These are phyloP conservation scores for Cladosporium austrohemisphaericum DNA, from an alignment of 2,329 filamentous ascomycete species.

Conservation along the genomic window DNA sequence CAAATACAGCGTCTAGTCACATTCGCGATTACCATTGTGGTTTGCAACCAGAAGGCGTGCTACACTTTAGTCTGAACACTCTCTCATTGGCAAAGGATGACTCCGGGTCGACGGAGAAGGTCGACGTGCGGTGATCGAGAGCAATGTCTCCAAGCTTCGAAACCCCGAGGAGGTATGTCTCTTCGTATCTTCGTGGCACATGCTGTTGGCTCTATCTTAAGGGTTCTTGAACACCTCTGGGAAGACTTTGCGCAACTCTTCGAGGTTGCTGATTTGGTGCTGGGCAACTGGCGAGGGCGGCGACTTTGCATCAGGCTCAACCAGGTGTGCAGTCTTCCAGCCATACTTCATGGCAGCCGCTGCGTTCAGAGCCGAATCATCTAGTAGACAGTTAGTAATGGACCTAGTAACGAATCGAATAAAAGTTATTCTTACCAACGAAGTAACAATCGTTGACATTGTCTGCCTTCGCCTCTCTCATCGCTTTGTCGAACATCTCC, in stretches of 20 bases:
- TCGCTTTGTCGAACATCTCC: conserved; percentile 83
- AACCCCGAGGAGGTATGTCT: too few species aligned
- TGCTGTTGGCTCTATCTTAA: conserved; percentile 13
- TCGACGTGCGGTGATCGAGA: too few species aligned
- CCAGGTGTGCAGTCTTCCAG: conserved; percentile 81
- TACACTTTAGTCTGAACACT: too few species aligned
- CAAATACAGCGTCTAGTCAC: too few species aligned
- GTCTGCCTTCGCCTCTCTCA: conserved; percentile 73
- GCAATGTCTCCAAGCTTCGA: too few species aligned
- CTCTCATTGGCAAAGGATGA: too few species aligned
- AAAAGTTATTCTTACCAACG: conserved; percentile 63
- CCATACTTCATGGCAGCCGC: conserved; percentile 71
- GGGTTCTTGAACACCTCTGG: conserved; percentile 76
- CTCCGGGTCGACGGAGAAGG: too few species aligned
- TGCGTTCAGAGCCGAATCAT: conserved; percentile 85
- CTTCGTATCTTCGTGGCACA: not conserved
- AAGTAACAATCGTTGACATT: conserved; percentile 77
- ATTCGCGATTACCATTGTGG: too few species aligned
- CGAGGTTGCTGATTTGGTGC: conserved; percentile 69
- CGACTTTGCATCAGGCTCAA: conserved; percentile 68
- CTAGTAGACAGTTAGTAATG: conserved; percentile 41
- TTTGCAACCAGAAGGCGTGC: too few species aligned
- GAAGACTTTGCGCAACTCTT: conserved; percentile 71
- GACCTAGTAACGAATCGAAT: not conserved
- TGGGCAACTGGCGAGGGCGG: conserved; percentile 59